Percentiles rank a stretch among this genome's conserved stretches.
Conservation (phyloP, 768 basidiomycete genomes). For the Lactifluus piperatus region DNA sequence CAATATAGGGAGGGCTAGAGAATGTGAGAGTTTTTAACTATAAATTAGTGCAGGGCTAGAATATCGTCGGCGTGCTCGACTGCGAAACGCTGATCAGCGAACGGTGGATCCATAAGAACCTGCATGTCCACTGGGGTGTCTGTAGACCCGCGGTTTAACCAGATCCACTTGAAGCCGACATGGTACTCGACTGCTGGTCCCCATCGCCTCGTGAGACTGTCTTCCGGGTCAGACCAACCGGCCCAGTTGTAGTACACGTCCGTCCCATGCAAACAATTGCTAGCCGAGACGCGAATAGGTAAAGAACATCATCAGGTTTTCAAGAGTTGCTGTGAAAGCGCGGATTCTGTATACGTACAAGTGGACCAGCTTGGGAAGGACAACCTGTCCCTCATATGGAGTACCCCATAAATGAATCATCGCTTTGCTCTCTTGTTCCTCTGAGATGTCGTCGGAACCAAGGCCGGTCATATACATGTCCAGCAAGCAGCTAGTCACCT, state of each 20-base stretch:
- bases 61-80: not conserved
- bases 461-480: slow-evolving; percentile 38
- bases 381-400: slow-evolving; percentile 34
- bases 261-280: slow-evolving; percentile 38
- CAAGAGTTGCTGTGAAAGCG: not conserved
- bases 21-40: not conserved
- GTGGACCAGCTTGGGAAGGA: slow-evolving; percentile 41
- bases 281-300: slow-evolving; percentile 4
- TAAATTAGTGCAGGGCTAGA: no score
- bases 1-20: not conserved
- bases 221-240: slow-evolving; percentile 37
- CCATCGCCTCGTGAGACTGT: slow-evolving; percentile 35
- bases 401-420: slow-evolving; percentile 32
- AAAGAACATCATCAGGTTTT: slow-evolving; percentile 14
- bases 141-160: slow-evolving; percentile 31
- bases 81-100: slow-evolving; percentile 34
- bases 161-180: slow-evolving; percentile 42
- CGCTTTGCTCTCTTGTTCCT: slow-evolving; percentile 29
- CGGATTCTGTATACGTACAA: slow-evolving; percentile 38
- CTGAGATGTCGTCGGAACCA: slow-evolving; percentile 32
- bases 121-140: slow-evolving; percentile 27
- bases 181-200: slow-evolving; percentile 38
- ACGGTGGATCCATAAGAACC: slow-evolving; percentile 29
- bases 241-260: slow-evolving; percentile 37
- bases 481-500: slow-evolving; percentile 41